These are phyloP conservation scores for Paramecium sexaurelia DNA, from an alignment of 73 alveolate genomes.

Conservation along the genomic window DNA sequence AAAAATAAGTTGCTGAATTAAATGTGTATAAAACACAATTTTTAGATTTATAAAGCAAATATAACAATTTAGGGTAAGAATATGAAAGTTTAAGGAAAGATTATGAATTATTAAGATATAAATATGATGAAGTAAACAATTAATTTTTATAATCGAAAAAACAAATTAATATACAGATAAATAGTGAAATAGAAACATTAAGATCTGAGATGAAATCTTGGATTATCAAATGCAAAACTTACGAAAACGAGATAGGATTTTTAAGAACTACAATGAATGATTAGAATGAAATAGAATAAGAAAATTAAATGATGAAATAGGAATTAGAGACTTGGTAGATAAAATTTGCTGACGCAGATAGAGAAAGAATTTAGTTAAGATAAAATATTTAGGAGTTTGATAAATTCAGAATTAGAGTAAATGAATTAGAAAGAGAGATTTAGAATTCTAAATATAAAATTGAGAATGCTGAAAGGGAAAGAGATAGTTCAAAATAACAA, in stretches of 20 bases:
- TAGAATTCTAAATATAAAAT: not conserved
- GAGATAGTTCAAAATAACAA: not conserved
- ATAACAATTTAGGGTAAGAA: not conserved
- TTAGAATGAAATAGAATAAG: not conserved
- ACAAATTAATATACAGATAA: not conserved
- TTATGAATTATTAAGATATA: slow-evolving; percentile 5
- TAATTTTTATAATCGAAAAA: not conserved
- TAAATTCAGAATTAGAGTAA: not conserved
- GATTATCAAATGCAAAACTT: not conserved
- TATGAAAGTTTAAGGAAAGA: not conserved
- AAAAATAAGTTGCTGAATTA: not conserved
- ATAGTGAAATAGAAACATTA: not conserved
- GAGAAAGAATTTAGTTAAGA: slow-evolving; percentile 10
- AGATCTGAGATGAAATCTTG: not conserved
- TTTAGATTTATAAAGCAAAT: not conserved
- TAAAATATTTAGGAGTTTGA: not conserved
- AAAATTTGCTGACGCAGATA: slow-evolving; percentile 5
- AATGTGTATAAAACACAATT: not conserved
- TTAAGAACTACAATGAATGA: not conserved
- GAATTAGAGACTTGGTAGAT: not conserved
- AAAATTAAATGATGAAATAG: not conserved
- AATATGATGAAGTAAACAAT: not conserved
- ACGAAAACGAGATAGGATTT: not conserved
- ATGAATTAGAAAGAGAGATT: not conserved
- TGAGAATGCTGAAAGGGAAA: not conserved